These are phyloP conservation scores for Yamadazyma dushanensis DNA, from an alignment of 1,139 yeast species.

Conservation along the genomic window DNA sequence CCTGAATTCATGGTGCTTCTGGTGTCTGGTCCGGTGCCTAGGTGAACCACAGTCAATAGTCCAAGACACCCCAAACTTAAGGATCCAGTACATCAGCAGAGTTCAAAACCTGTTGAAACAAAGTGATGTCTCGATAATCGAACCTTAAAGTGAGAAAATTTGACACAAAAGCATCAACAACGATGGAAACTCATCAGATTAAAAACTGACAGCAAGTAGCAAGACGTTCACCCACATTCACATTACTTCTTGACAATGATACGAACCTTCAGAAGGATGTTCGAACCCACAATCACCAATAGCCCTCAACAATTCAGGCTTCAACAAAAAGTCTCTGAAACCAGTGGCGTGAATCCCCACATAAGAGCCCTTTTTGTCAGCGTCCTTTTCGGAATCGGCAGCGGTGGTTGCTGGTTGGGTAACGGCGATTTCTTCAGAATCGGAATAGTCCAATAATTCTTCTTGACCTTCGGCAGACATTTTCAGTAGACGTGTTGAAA, in stretches of 20 bases:
- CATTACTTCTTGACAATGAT: constrained; percentile 14
- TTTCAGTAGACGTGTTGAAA: constrained; percentile 4
- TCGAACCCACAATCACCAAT: constrained; percentile 99
- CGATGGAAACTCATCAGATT: too few species aligned
- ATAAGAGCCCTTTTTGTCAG: constrained; percentile 94
- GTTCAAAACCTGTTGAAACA: too few species aligned
- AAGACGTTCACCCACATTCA: too few species aligned
- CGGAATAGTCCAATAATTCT: constrained; percentile 98
- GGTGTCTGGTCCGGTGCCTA: too few species aligned
- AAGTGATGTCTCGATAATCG: too few species aligned
- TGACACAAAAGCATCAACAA: too few species aligned
- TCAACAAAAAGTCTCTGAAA: constrained; percentile 93
- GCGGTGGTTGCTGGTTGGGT: constrained; percentile 60
- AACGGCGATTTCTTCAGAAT: constrained; percentile 91
- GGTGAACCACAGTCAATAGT: too few species aligned
- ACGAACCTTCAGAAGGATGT: constrained; percentile 98
- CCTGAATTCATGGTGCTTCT: too few species aligned
- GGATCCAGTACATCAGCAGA: too few species aligned
- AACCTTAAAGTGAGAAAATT: too few species aligned
- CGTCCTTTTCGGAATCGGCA: constrained; percentile 44
- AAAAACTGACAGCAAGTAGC: too few species aligned
- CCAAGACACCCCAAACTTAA: too few species aligned
- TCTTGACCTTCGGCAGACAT: constrained; percentile 97
- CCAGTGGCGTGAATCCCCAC: constrained; percentile 99
- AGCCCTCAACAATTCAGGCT: constrained; percentile 96